A percentile compares a stretch with the other conserved stretches of the same genome.
Evolutionary conservation across 2,329 filamentous ascomycete species (phyloP).

Genomic region (Byssochlamys sp.): DNA sequence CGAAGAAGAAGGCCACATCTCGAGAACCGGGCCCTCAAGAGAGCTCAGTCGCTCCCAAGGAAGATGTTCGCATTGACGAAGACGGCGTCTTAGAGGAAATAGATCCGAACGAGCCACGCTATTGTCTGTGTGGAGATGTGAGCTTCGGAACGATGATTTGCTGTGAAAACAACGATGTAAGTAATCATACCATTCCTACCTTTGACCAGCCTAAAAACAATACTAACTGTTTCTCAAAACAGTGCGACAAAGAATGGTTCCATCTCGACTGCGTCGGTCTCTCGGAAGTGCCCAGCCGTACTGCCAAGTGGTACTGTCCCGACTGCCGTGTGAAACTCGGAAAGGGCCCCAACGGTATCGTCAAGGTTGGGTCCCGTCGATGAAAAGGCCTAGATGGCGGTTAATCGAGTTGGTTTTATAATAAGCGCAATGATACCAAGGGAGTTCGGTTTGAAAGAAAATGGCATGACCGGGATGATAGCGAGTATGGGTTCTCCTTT

Average conservation of each 20-base stretch:
- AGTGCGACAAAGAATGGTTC: slow-evolving; percentile 60
- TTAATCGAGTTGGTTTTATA: background rate
- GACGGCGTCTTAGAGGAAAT: slow-evolving; percentile 43
- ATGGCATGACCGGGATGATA: background rate
- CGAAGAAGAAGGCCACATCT: slow-evolving; percentile 28
- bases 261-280: slow-evolving; percentile 54
- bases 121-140: slow-evolving; percentile 56
- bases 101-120: slow-evolving; percentile 54
- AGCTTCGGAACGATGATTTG: slow-evolving; percentile 58
- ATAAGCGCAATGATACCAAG: background rate
- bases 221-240: slow-evolving; percentile 9
- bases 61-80: slow-evolving; percentile 37
- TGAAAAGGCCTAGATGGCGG: background rate
- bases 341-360: slow-evolving; percentile 33
- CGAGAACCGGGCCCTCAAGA: slow-evolving; percentile 30
- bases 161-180: slow-evolving; percentile 52
- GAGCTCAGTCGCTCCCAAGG: slow-evolving; percentile 16
- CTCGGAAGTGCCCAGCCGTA: slow-evolving; percentile 48
- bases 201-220: background rate
- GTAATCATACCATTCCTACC: slow-evolving; percentile 10
- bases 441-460: background rate
- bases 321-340: slow-evolving; percentile 46
- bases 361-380: slow-evolving; percentile 26
- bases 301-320: slow-evolving; percentile 58
- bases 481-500: background rate